Conservation (phyloP, 139 green algal genomes). For the Yamagishiella unicocca region DNA sequence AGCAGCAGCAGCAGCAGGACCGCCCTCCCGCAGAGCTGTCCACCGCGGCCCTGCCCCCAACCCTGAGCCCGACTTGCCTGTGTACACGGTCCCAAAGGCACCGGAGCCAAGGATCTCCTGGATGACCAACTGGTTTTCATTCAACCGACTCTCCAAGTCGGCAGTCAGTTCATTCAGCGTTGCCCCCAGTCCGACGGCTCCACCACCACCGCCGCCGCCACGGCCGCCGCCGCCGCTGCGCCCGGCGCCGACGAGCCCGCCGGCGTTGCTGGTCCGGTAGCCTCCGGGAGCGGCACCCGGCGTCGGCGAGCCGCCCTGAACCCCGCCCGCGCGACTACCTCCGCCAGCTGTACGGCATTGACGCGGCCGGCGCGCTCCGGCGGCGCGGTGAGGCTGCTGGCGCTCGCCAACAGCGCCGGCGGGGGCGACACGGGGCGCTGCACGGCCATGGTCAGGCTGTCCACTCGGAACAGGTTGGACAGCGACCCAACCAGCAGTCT, state of each 20-base stretch:
- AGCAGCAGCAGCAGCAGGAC: too few species aligned
- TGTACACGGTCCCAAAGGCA: slow-evolving; percentile 53
- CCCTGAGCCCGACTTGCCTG: neutral
- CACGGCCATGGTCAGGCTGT: neutral
- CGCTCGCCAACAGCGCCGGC: neutral
- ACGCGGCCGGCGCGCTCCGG: neutral
- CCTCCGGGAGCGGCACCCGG: neutral
- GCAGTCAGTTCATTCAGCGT: slow-evolving; percentile 31
- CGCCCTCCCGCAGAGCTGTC: too few species aligned
- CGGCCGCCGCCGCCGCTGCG: neutral
- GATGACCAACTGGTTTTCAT: slow-evolving; percentile 50
- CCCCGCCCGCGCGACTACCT: neutral
- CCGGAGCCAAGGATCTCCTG: slow-evolving; percentile 40
- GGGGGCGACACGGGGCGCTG: neutral
- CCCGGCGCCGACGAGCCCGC: neutral
- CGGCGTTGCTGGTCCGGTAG: neutral
- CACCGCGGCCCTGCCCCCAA: neutral
- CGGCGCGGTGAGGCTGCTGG: slow-evolving; percentile 12
- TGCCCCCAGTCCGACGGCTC: neutral
- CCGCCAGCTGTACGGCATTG: neutral
- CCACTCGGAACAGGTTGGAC: slow-evolving; percentile 31
- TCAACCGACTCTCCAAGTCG: slow-evolving; percentile 9
- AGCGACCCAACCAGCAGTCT: slow-evolving; percentile 39
- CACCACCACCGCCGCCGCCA: neutral
- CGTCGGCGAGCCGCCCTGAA: neutral